phyloP scores from a whole-genome alignment of 1,284 basidiomycete genomes.

The Heterobasidion annosum region DNA sequence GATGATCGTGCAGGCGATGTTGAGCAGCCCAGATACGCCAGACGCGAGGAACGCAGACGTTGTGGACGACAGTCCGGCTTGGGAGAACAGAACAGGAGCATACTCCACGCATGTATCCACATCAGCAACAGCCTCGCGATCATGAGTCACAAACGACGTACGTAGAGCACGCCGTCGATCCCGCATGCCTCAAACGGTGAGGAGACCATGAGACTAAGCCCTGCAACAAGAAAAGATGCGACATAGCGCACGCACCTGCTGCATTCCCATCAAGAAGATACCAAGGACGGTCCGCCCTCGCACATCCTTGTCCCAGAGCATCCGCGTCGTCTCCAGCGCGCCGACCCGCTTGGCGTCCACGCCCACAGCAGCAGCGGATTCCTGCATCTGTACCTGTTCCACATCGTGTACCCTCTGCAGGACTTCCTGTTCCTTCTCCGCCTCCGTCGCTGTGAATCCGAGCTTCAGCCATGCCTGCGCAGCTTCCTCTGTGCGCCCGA shows the following conservation, averaged over 20 bases:
- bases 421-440: slow-evolving; percentile 20
- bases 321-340: slow-evolving; percentile 12
- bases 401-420: slow-evolving; percentile 15
- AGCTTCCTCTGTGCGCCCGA: slow-evolving; percentile 33
- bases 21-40: slow-evolving; percentile 41
- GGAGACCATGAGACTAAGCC: not conserved
- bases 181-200: slow-evolving; percentile 17
- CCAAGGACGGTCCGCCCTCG: slow-evolving; percentile 32
- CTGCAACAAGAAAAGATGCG: not conserved
- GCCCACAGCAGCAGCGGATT: not conserved
- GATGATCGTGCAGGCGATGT: slow-evolving; percentile 31
- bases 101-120: slow-evolving; percentile 23
- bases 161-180: slow-evolving; percentile 27
- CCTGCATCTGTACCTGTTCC: not conserved
- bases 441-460: slow-evolving; percentile 19
- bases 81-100: slow-evolving; percentile 40
- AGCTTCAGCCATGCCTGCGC: slow-evolving; percentile 20
- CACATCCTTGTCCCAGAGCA: slow-evolving; percentile 21
- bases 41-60: slow-evolving; percentile 42
- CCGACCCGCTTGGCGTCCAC: slow-evolving; percentile 2
- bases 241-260: slow-evolving; percentile 22
- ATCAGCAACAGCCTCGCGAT: not conserved
- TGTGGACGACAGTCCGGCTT: slow-evolving; percentile 35
- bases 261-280: slow-evolving; percentile 36
- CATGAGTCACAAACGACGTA: slow-evolving; percentile 8